Percentiles rank a stretch among this genome's conserved stretches.
phyloP scores from a whole-genome alignment of 2,329 filamentous ascomycete species.

The Laburnicola sp. region DNA sequence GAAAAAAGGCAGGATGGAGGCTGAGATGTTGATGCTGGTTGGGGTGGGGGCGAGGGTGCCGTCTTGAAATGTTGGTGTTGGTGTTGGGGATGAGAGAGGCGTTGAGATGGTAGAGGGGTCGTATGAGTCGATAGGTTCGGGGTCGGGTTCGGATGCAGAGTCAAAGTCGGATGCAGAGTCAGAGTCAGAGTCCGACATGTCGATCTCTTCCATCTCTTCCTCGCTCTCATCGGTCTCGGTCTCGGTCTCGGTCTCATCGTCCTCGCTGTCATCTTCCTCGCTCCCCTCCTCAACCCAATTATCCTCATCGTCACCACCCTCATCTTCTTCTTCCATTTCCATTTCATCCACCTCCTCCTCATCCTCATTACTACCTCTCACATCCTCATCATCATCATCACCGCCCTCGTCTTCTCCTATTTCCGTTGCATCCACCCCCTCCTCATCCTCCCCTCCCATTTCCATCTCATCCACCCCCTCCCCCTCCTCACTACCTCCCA shows the following conservation, averaged over 20 bases:
- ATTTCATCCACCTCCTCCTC: neutral
- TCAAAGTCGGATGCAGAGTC: constrained; percentile 1
- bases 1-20: constrained; percentile 17
- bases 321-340: neutral
- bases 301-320: neutral
- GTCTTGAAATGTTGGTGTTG: constrained; percentile 1
- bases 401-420: neutral
- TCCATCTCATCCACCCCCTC: neutral
- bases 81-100: neutral
- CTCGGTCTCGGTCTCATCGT: neutral
- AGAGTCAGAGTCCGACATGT: no score
- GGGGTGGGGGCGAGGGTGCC: neutral
- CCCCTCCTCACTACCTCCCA: neutral
- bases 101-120: neutral
- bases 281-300: neutral
- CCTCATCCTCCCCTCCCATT: neutral
- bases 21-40: constrained; percentile 5
- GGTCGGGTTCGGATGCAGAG: neutral
- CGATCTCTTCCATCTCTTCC: no score
- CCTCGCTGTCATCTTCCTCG: neutral
- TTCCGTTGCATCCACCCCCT: neutral
- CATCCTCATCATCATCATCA: neutral
- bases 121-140: neutral
- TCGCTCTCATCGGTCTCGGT: neutral
- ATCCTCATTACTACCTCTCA: neutral